Percentiles rank a stretch among this genome's conserved stretches.
Evolutionary conservation across 1,284 basidiomycete species (phyloP).

Genomic region (Pterulicium gracile): DNA sequence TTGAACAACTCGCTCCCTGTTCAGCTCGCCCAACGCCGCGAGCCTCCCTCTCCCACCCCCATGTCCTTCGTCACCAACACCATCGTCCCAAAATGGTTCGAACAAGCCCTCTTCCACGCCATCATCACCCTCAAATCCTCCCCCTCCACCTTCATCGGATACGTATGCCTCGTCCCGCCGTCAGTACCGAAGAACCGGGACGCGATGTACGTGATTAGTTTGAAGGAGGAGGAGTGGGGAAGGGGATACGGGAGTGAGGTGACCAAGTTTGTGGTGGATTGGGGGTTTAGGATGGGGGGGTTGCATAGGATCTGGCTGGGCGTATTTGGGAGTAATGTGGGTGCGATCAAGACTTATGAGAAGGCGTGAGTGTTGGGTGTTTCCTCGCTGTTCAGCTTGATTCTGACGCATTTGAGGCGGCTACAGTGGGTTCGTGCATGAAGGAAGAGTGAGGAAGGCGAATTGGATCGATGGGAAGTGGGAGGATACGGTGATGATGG

Average conservation of each 20-base stretch:
- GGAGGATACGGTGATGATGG: slow-evolving; percentile 11
- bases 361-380: slow-evolving; percentile 7
- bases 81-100: slow-evolving; percentile 3
- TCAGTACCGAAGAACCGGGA: slow-evolving; percentile 6
- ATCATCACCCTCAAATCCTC: slow-evolving; percentile 6
- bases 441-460: slow-evolving; percentile 8
- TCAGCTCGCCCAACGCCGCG: slow-evolving; percentile 5
- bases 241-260: slow-evolving; percentile 11
- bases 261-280: slow-evolving; percentile 9
- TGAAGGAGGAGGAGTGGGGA: slow-evolving; percentile 6
- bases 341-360: slow-evolving; percentile 9
- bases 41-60: slow-evolving; percentile 1
- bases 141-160: slow-evolving; percentile 10
- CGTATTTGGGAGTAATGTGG: slow-evolving; percentile 8
- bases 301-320: slow-evolving; percentile 11
- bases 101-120: slow-evolving; percentile 3
- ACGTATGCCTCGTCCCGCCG: slow-evolving; percentile 5
- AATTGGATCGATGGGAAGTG: slow-evolving; percentile 11
- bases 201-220: slow-evolving; percentile 5
- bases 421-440: slow-evolving; percentile 8
- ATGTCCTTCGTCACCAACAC: neutral
- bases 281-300: slow-evolving; percentile 9
- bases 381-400: neutral
- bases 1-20: slow-evolving; percentile 10
- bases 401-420: neutral